A percentile compares a stretch with the other conserved stretches of the same genome.
phyloP scores from a whole-genome alignment of 108 stramenopile genomes.

The Cylindrotheca fusiformis region DNA sequence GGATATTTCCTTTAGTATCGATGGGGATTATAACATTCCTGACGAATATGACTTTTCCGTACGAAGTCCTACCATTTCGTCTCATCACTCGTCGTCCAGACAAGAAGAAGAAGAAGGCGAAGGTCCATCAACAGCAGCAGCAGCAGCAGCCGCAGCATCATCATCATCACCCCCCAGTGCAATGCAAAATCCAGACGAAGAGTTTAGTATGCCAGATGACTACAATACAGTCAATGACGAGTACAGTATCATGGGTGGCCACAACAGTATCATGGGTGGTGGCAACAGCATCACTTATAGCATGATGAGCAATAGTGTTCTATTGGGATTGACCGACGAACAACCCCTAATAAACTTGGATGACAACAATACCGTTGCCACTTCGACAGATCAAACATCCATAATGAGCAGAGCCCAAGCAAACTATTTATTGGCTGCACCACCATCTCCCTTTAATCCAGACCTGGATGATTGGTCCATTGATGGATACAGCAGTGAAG shows the following conservation, averaged over 20 bases:
- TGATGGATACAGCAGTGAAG: not conserved
- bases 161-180: not conserved
- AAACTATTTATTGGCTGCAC: not conserved
- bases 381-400: not conserved
- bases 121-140: slow-evolving; percentile 13
- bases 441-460: not conserved
- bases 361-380: not conserved
- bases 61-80: not conserved
- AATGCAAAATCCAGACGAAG: not conserved
- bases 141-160: not conserved
- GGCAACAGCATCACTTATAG: not conserved
- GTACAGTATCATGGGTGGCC: not conserved
- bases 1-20: slow-evolving; percentile 24
- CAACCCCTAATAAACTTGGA: slow-evolving; percentile 1
- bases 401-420: not conserved
- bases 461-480: slow-evolving; percentile 34
- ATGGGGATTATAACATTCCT: slow-evolving; percentile 18
- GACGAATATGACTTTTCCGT: slow-evolving; percentile 20
- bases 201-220: slow-evolving; percentile 29
- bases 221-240: slow-evolving; percentile 15
- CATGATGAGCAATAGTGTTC: not conserved
- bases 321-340: not conserved
- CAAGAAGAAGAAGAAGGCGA: not conserved
- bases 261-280: not conserved
- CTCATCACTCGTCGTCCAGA: not conserved